Conservation (phyloP, 2,329 filamentous ascomycete genomes). For the Penicillium aurantiogriseum region DNA sequence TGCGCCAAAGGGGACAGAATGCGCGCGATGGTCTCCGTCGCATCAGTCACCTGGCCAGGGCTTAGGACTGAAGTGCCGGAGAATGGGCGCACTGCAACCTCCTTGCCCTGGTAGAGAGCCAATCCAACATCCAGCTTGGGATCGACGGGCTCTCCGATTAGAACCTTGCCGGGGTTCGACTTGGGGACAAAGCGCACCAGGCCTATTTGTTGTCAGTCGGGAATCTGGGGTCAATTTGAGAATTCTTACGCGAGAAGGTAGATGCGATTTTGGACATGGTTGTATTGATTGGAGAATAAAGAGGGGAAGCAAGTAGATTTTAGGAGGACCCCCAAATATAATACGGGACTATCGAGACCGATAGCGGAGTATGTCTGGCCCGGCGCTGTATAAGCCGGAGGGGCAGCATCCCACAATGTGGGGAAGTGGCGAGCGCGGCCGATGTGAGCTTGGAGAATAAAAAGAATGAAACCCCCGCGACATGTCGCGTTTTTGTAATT, state of each 20-base stretch:
- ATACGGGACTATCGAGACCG: not conserved
- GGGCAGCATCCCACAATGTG: constrained; percentile 20
- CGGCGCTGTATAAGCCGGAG: constrained; percentile 21
- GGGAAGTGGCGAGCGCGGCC: constrained; percentile 17
- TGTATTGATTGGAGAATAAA: not conserved
- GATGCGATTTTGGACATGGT: constrained; percentile 38
- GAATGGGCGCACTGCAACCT: constrained; percentile 58
- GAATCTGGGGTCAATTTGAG: not conserved
- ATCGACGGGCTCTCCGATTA: constrained; percentile 58
- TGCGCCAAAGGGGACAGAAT: constrained; percentile 53
- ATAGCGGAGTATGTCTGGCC: constrained; percentile 29
- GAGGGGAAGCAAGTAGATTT: not conserved
- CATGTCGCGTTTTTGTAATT: constrained; percentile 13
- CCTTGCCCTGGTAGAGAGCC: constrained; percentile 55
- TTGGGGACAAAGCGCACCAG: constrained; percentile 60
- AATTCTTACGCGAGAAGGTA: constrained; percentile 36
- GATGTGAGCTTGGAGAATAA: constrained; percentile 11
- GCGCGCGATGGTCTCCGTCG: constrained; percentile 35
- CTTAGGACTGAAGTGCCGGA: constrained; percentile 58
- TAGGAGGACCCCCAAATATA: not conserved
- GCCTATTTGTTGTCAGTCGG: constrained; percentile 41
- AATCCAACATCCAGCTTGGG: constrained; percentile 56
- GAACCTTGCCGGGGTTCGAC: constrained; percentile 48
- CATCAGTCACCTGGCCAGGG: constrained; percentile 53
- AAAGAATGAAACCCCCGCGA: constrained; percentile 20